Conservation (phyloP, 164 flowering plant genomes). For the Magnolia officinalis region DNA sequence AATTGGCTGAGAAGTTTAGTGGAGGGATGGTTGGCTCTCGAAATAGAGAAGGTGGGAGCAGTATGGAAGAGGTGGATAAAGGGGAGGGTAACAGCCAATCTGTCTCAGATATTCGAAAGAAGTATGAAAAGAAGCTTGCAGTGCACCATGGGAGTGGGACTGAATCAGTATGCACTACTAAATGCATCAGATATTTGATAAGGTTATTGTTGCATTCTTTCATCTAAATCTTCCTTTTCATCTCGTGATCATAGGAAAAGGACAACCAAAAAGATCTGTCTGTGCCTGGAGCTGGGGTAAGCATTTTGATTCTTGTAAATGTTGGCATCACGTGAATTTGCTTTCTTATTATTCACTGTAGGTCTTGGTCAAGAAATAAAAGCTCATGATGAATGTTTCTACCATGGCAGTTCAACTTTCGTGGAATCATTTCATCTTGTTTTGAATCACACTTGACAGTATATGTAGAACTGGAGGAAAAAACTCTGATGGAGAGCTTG, state of each 20-base stretch:
- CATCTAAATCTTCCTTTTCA: constrained; percentile 1
- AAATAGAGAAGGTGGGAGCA: constrained; percentile 45
- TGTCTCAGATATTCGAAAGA: constrained; percentile 80
- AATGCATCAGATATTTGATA: constrained; percentile 1
- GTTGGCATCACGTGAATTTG: neutral
- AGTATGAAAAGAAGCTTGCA: constrained; percentile 91
- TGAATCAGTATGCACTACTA: constrained; percentile 43
- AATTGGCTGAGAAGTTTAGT: constrained; percentile 90
- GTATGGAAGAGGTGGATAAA: constrained; percentile 56
- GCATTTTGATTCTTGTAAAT: neutral
- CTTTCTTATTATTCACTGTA: neutral
- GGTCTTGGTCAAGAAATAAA: neutral
- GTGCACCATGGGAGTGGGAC: constrained; percentile 50
- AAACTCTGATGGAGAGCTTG: constrained; percentile 83
- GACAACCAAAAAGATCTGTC: constrained; percentile 60
- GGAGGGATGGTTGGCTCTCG: constrained; percentile 46
- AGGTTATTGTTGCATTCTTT: neutral
- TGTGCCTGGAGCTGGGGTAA: constrained; percentile 98
- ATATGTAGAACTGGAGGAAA: constrained; percentile 91
- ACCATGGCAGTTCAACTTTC: constrained; percentile 83
- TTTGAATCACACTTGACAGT: constrained; percentile 89
- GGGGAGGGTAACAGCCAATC: constrained; percentile 47
- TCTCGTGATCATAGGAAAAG: constrained; percentile 51
- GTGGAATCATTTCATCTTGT: constrained; percentile 92
- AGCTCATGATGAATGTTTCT: constrained; percentile 1